Conservation (phyloP, 176 grass and related monocot species). For the Puccinellia tenuiflora region DNA sequence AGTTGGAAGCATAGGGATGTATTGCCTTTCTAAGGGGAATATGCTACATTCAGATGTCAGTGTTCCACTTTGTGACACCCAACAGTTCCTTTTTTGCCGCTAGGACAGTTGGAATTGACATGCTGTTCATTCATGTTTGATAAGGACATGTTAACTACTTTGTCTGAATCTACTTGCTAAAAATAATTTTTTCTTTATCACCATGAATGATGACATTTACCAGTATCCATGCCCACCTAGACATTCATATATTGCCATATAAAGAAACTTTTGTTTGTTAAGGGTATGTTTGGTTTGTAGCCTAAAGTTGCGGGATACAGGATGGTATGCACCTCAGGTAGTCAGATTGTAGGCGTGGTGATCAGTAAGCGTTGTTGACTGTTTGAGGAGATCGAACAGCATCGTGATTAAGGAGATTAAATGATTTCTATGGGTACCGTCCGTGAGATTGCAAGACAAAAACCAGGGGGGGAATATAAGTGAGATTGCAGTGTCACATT, state of each 20-base stretch:
- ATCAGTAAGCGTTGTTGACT: background rate
- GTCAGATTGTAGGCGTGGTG: background rate
- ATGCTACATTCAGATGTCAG: background rate
- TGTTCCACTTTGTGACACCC: background rate
- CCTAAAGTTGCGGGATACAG: background rate
- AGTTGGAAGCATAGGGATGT: background rate
- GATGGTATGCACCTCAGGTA: background rate
- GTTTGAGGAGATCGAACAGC: background rate
- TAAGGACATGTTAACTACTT: background rate
- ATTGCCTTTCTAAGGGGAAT: background rate
- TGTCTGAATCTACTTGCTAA: background rate
- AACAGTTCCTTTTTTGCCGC: background rate
- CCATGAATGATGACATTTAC: background rate
- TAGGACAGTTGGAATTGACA: background rate
- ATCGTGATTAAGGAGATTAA: background rate
- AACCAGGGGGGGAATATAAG: too few species aligned
- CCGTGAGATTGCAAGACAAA: too few species aligned
- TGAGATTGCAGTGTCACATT: background rate
- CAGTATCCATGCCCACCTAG: background rate
- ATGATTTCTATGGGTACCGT: too few species aligned
- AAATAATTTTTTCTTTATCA: background rate
- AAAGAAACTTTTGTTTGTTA: background rate
- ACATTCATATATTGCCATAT: background rate
- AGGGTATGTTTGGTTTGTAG: background rate
- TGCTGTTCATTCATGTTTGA: background rate